A percentile compares a stretch with the other conserved stretches of the same genome.
These are phyloP conservation scores for Dactylorhiza incarnata DNA, from an alignment of 106 monocot species.

Conservation along the genomic window DNA sequence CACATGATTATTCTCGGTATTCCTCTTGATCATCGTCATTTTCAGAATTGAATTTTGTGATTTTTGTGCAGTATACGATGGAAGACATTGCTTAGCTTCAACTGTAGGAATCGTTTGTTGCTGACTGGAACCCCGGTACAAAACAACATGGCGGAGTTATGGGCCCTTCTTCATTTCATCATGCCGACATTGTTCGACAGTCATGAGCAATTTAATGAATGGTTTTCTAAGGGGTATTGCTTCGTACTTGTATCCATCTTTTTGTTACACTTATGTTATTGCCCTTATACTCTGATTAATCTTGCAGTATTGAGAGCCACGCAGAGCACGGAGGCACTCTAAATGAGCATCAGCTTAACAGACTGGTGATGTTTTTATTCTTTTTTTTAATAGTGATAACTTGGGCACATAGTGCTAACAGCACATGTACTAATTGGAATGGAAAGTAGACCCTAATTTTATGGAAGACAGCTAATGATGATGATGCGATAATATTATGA, in stretches of 20 bases:
- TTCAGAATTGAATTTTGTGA: background rate
- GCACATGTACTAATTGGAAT: background rate
- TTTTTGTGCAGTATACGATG: conserved; percentile 69
- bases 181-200: conserved; percentile 99
- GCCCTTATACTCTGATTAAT: conserved; percentile 15
- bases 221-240: conserved; percentile 96
- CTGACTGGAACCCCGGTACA: conserved; percentile 98
- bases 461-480: background rate
- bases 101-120: conserved; percentile 96
- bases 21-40: background rate
- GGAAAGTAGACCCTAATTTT: background rate
- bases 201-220: conserved; percentile 97
- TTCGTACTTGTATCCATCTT: conserved; percentile 5
- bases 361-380: conserved; percentile 50
- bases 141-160: conserved; percentile 98
- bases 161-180: conserved; percentile 99
- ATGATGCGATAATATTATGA: background rate
- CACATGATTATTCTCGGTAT: background rate
- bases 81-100: conserved; percentile 94
- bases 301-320: conserved; percentile 87
- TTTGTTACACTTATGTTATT: conserved; percentile 1
- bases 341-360: conserved; percentile 96
- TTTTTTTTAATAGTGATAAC: background rate
- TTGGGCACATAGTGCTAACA: background rate
- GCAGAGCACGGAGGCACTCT: conserved; percentile 98